Evolutionary conservation across 371 early-diverging fungal species (phyloP).

Genomic region (Syncephalastrum contaminatum): DNA sequence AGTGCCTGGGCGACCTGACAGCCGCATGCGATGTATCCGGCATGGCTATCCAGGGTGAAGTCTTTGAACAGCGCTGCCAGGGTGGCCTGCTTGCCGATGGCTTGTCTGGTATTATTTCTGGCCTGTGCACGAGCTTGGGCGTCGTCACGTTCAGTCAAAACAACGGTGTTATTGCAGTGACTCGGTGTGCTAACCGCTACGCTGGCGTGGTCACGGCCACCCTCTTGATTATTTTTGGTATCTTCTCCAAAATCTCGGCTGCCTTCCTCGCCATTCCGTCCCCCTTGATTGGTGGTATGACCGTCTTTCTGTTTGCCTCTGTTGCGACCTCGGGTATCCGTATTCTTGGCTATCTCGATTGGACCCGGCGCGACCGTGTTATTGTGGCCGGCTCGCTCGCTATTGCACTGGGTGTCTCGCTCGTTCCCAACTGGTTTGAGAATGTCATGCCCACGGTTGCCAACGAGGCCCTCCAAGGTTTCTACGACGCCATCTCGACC

Average conservation of each 20-base stretch:
- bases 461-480: conserved; percentile 44
- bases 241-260: conserved; percentile 59
- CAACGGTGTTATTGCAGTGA: conserved; percentile 63
- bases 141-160: conserved; percentile 62
- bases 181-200: conserved; percentile 54
- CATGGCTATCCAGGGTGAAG: conserved; percentile 51
- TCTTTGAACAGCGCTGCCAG: conserved; percentile 58
- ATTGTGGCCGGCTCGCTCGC: conserved; percentile 49
- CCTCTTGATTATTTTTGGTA: conserved; percentile 52
- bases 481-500: conserved; percentile 51
- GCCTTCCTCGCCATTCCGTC: conserved; percentile 54
- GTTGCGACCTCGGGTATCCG: conserved; percentile 61
- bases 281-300: conserved; percentile 59
- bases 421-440: conserved; percentile 56
- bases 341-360: conserved; percentile 53
- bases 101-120: conserved; percentile 50
- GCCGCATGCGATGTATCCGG: conserved; percentile 62
- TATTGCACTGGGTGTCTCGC: conserved; percentile 51
- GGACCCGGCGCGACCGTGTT: conserved; percentile 66
- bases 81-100: conserved; percentile 64
- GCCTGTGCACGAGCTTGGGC: conserved; percentile 51
- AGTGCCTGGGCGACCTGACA: conserved; percentile 60
- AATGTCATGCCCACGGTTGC: conserved; percentile 45
- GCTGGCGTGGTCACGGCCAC: conserved; percentile 58
- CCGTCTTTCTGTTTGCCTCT: conserved; percentile 57